phyloP scores from a whole-genome alignment of 257 asterid species.

The Forsythia suspensa region DNA sequence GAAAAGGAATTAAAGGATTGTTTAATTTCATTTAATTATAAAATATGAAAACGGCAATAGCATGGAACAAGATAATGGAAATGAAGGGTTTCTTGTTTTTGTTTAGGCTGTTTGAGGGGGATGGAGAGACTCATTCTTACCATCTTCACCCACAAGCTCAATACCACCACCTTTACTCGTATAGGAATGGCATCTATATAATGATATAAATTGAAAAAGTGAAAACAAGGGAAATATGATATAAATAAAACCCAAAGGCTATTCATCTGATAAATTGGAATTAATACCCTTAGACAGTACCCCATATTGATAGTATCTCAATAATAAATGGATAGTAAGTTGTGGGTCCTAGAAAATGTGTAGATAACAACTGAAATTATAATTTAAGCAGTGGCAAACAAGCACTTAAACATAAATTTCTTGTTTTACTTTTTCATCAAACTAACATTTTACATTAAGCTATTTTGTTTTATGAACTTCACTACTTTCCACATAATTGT shows the following conservation, averaged over 20 bases:
- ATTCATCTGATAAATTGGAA: not conserved
- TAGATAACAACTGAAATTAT: too few relatives aligned
- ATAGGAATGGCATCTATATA: not conserved
- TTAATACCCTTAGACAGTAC: not conserved
- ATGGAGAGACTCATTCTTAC: not conserved
- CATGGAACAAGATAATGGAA: not conserved
- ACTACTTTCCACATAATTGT: not conserved
- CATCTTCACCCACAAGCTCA: not conserved
- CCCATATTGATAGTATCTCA: not conserved
- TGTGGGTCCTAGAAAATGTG: too few relatives aligned
- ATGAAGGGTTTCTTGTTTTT: not conserved
- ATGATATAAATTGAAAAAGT: not conserved
- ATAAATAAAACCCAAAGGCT: not conserved
- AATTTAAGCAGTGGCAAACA: too few relatives aligned
- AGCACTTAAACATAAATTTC: too few relatives aligned
- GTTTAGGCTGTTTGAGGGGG: not conserved
- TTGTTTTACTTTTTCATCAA: too few relatives aligned
- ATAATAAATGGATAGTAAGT: too few relatives aligned
- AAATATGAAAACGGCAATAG: not conserved
- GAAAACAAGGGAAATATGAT: not conserved
- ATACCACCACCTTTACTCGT: not conserved
- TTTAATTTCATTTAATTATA: not conserved
- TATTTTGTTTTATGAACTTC: too few relatives aligned
- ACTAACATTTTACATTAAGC: too few relatives aligned
- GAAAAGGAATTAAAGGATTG: not conserved